Percentiles rank a stretch among this genome's conserved stretches.
These are phyloP conservation scores for Plantago coronopus DNA, from an alignment of 305 asterid genomes.

Conservation along the genomic window DNA sequence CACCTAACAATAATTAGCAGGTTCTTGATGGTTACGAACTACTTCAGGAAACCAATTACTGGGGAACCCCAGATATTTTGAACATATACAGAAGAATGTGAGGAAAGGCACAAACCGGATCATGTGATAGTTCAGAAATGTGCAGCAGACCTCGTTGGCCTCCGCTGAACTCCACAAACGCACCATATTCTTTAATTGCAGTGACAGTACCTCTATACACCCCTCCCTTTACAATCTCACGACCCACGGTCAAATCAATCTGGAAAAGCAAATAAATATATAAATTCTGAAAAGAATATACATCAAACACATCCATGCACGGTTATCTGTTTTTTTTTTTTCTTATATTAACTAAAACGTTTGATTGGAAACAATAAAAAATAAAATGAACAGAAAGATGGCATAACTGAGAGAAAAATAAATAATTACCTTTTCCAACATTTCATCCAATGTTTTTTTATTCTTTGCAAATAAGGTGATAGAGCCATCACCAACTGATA, in stretches of 20 bases:
- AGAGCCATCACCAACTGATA: constrained; percentile 75
- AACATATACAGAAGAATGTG: constrained; percentile 13
- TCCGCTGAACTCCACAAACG: constrained; percentile 94
- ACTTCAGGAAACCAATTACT: constrained; percentile 9
- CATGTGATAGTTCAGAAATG: constrained; percentile 83
- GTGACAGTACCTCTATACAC: constrained; percentile 67
- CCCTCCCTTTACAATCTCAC: constrained; percentile 81
- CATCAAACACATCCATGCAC: neutral
- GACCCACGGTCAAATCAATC: constrained; percentile 82
- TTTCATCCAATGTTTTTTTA: constrained; percentile 64
- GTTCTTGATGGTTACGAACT: constrained; percentile 19
- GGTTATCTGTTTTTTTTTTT: neutral
- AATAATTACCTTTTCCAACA: constrained; percentile 66
- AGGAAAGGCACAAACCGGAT: constrained; percentile 46
- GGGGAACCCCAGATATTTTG: constrained; percentile 9
- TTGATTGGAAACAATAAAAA: neutral
- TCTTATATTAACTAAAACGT: neutral
- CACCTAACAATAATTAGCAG: constrained; percentile 49
- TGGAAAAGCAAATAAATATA: constrained; percentile 33
- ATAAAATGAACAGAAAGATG: neutral
- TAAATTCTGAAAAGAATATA: constrained; percentile 7
- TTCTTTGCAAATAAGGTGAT: constrained; percentile 82
- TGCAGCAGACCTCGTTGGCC: constrained; percentile 97
- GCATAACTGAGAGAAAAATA: constrained; percentile 9
- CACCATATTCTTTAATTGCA: constrained; percentile 90